Conservation (phyloP, 2,329 filamentous ascomycete genomes). For the Claviceps paspali region DNA sequence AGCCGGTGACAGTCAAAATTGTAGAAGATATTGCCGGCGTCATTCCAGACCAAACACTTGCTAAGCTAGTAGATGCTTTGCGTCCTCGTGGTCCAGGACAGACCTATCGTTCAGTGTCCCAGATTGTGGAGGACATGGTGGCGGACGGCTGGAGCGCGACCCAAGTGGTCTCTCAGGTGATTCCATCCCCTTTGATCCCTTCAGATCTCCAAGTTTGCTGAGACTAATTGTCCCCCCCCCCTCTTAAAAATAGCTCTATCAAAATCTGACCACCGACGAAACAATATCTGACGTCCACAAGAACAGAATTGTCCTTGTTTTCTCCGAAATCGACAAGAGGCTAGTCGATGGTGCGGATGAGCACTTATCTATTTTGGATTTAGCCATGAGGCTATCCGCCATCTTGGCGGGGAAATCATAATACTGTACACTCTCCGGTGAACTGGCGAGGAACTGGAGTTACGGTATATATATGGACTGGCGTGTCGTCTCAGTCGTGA, state of each 20-base stretch:
- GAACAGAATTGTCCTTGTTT: constrained; percentile 74
- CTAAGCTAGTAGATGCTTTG: constrained; percentile 57
- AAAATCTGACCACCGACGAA: constrained; percentile 70
- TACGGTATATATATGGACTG: neutral
- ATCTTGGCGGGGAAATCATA: constrained; percentile 39
- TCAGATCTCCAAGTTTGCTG: neutral
- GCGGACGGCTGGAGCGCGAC: constrained; percentile 94
- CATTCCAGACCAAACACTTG: constrained; percentile 63
- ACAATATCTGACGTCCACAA: constrained; percentile 72
- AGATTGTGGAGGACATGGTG: constrained; percentile 76
- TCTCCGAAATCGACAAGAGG: constrained; percentile 89
- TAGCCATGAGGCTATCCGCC: constrained; percentile 65
- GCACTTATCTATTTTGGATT: constrained; percentile 77
- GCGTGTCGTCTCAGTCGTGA: neutral
- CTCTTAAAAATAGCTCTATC: constrained; percentile 63
- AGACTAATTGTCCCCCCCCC: constrained; percentile 6
- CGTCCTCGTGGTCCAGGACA: constrained; percentile 50
- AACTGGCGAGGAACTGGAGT: neutral
- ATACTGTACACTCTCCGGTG: neutral
- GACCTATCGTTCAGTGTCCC: constrained; percentile 59
- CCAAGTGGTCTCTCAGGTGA: constrained; percentile 69
- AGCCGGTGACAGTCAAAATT: constrained; percentile 55
- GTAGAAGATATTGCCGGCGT: constrained; percentile 95
- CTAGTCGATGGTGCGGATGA: constrained; percentile 91
- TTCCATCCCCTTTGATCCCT: constrained; percentile 6